Conservation (phyloP, 352 stramenopile genomes). For the Phytopythium litorale region DNA sequence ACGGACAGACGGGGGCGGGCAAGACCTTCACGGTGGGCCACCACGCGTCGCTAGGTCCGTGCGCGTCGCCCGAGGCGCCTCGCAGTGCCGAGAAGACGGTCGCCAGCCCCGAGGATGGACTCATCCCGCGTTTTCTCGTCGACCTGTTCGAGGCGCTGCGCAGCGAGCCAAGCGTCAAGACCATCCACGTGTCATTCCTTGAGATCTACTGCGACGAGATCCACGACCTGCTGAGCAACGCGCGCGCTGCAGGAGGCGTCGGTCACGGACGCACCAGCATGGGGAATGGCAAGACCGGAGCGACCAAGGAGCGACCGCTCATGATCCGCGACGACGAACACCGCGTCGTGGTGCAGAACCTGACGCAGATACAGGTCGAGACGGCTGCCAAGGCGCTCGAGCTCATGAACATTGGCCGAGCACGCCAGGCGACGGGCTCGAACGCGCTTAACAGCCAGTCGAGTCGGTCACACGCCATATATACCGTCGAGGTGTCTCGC, state of each 20-base stretch:
- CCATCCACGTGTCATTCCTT: constrained; percentile 84
- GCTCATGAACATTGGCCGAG: constrained; percentile 63
- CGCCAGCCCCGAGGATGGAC: constrained; percentile 39
- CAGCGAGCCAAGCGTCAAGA: constrained; percentile 24
- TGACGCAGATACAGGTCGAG: constrained; percentile 42
- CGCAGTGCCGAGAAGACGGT: constrained; percentile 15
- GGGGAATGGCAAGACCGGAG: neutral
- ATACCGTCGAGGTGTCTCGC: constrained; percentile 79
- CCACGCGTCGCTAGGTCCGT: constrained; percentile 22
- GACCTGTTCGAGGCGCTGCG: constrained; percentile 61
- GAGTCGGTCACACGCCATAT: constrained; percentile 68
- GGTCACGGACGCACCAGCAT: constrained; percentile 2
- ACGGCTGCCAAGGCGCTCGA: constrained; percentile 63
- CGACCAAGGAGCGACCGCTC: constrained; percentile 28
- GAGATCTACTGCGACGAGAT: constrained; percentile 99
- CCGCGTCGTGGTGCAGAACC: neutral
- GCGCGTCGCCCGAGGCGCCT: constrained; percentile 8
- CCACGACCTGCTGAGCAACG: constrained; percentile 88
- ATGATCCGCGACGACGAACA: constrained; percentile 46
- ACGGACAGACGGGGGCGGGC: constrained; percentile 80
- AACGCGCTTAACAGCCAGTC: constrained; percentile 62
- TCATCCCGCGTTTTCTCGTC: constrained; percentile 82
- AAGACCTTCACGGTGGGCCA: constrained; percentile 88
- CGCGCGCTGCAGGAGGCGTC: neutral
- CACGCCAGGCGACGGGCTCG: constrained; percentile 39